A percentile compares a stretch with the other conserved stretches of the same genome.
Evolutionary conservation across 139 green algal species (phyloP).

Genomic region (Zygnema cylindricum): DNA sequence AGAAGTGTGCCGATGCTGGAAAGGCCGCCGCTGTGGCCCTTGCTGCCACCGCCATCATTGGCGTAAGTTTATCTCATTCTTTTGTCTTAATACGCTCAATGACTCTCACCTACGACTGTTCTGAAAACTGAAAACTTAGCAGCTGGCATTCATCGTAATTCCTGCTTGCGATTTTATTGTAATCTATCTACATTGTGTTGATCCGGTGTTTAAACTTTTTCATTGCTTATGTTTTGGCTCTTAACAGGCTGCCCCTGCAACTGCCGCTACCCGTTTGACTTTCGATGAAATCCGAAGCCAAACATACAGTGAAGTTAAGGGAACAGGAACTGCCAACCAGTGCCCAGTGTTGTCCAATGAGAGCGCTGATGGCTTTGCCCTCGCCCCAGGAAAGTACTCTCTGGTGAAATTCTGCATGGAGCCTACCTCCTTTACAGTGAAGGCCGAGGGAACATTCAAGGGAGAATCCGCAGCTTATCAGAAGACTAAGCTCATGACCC

Average conservation of each 20-base stretch:
- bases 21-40: conserved; percentile 54
- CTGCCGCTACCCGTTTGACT: conserved; percentile 69
- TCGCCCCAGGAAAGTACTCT: conserved; percentile 83
- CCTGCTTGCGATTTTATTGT: not conserved
- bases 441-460: conserved; percentile 65
- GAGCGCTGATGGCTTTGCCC: conserved; percentile 44
- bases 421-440: conserved; percentile 84
- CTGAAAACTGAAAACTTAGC: no score
- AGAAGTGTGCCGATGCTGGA: conserved; percentile 49
- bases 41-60: conserved; percentile 48
- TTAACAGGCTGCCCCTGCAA: no score
- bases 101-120: no score
- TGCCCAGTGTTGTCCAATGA: conserved; percentile 88
- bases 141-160: no score
- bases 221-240: no score
- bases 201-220: not conserved
- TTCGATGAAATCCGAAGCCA: conserved; percentile 94
- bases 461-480: conserved; percentile 68
- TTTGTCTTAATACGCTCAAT: not conserved
- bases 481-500: conserved; percentile 98
- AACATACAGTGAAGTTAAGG: conserved; percentile 99
- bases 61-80: not conserved
- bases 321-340: conserved; percentile 96
- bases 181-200: not conserved
- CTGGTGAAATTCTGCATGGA: conserved; percentile 98